phyloP scores from a whole-genome alignment of 1,139 yeast genomes.

The Blastobotrys apis region DNA sequence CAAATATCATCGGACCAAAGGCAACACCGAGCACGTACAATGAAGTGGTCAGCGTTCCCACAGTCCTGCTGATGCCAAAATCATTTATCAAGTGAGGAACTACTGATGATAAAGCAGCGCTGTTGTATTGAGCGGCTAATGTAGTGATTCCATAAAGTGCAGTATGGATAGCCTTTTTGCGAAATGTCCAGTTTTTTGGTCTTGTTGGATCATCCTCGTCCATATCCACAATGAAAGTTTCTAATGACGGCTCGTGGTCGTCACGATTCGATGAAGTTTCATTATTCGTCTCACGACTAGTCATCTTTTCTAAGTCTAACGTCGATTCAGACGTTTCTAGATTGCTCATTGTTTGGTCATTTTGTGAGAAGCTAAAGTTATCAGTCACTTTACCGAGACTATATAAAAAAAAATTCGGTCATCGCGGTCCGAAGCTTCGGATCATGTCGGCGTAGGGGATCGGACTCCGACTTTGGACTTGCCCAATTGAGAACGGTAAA shows the following conservation, averaged over 20 bases:
- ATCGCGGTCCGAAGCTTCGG: too few relatives aligned
- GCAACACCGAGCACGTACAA: slow-evolving; percentile 70
- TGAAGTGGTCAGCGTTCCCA: slow-evolving; percentile 58
- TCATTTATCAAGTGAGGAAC: slow-evolving; percentile 43
- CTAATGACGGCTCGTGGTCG: neutral
- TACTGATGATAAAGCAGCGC: slow-evolving; percentile 43
- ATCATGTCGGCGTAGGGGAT: too few relatives aligned
- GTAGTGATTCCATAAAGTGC: slow-evolving; percentile 42
- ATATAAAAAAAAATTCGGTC: too few relatives aligned
- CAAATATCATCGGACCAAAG: slow-evolving; percentile 73
- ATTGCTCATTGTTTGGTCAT: too few relatives aligned
- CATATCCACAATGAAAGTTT: slow-evolving; percentile 11
- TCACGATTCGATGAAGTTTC: neutral
- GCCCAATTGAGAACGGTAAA: too few relatives aligned
- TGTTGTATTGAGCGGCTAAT: slow-evolving; percentile 44
- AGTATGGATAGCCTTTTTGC: slow-evolving; percentile 39
- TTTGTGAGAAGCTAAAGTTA: too few relatives aligned
- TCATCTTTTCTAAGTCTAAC: neutral
- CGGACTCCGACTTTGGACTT: too few relatives aligned
- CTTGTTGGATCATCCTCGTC: slow-evolving; percentile 22
- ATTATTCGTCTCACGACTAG: neutral
- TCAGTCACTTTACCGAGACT: too few relatives aligned
- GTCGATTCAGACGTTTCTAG: too few relatives aligned
- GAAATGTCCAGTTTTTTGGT: slow-evolving; percentile 39
- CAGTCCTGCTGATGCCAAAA: slow-evolving; percentile 55